These are phyloP conservation scores for Pestalotiopsis sp. DNA, from an alignment of 2,329 filamentous ascomycete species.

Conservation along the genomic window DNA sequence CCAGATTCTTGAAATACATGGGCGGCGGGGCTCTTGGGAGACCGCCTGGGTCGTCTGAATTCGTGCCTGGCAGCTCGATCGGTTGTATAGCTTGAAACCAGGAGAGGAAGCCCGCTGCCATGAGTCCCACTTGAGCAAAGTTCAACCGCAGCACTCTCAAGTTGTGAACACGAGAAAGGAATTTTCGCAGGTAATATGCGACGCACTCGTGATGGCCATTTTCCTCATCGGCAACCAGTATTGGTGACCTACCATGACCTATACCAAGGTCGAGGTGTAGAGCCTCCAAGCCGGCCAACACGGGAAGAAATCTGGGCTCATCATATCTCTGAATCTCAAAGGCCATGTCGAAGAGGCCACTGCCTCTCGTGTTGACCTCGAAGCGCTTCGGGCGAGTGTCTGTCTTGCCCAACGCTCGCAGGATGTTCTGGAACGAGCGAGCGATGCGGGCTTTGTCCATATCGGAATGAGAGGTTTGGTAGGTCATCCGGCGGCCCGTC, in stretches of 20 bases:
- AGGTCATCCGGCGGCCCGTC: slow-evolving; percentile 30
- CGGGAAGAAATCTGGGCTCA: slow-evolving; percentile 36
- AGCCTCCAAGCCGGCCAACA: slow-evolving; percentile 48
- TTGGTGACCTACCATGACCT: background rate
- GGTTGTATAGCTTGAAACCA: slow-evolving; percentile 38
- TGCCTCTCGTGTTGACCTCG: slow-evolving; percentile 47
- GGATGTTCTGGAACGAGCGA: slow-evolving; percentile 41
- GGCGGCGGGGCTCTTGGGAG: slow-evolving; percentile 18
- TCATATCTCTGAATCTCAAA: slow-evolving; percentile 49
- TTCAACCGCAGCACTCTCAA: slow-evolving; percentile 58
- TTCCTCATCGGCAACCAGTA: background rate
- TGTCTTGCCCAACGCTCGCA: slow-evolving; percentile 45
- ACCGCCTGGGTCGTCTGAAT: background rate
- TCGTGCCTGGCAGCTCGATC: background rate
- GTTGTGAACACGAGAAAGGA: slow-evolving; percentile 42
- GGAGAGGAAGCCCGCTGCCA: slow-evolving; percentile 32
- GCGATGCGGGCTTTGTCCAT: slow-evolving; percentile 25
- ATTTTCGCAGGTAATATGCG: slow-evolving; percentile 25
- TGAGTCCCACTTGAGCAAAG: slow-evolving; percentile 28
- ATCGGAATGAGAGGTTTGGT: background rate
- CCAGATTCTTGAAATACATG: slow-evolving; percentile 36
- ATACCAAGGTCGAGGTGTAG: slow-evolving; percentile 42
- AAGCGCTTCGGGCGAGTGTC: slow-evolving; percentile 41
- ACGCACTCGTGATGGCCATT: background rate
- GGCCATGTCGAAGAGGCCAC: slow-evolving; percentile 39